Conservation (phyloP, 164 flowering plant genomes). For the Macadamia tetraphylla region DNA sequence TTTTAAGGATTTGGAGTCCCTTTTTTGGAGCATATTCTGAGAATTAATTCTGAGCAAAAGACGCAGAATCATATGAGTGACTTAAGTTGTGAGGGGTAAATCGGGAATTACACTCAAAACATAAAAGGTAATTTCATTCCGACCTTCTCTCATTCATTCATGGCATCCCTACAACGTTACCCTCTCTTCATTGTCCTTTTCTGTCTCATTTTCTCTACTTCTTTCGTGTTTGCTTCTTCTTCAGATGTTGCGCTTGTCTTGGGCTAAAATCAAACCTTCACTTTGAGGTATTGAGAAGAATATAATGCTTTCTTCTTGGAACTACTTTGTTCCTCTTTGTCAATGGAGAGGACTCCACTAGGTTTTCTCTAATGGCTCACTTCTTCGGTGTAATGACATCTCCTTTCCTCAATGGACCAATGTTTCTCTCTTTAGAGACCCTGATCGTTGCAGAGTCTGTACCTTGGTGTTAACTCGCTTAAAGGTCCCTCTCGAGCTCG, state of each 20-base stretch:
- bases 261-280: slow-evolving; percentile 57
- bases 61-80: too few relatives aligned
- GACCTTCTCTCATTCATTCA: slow-evolving; percentile 13
- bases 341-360: slow-evolving; percentile 92
- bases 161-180: slow-evolving; percentile 29
- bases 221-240: slow-evolving; percentile 24
- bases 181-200: slow-evolving; percentile 16
- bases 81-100: too few relatives aligned
- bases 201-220: slow-evolving; percentile 10
- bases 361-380: slow-evolving; percentile 62
- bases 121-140: too few relatives aligned
- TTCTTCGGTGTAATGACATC: slow-evolving; percentile 43
- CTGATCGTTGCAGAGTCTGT: slow-evolving; percentile 59
- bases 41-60: too few relatives aligned
- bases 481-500: slow-evolving; percentile 87
- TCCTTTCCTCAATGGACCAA: slow-evolving; percentile 57
- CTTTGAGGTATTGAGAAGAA: slow-evolving; percentile 59
- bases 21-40: too few relatives aligned
- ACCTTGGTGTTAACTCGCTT: slow-evolving; percentile 64
- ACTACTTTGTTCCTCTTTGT: slow-evolving; percentile 70
- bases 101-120: too few relatives aligned
- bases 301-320: slow-evolving; percentile 75
- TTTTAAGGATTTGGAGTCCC: too few relatives aligned
- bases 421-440: slow-evolving; percentile 50
- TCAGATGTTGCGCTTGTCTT: slow-evolving; percentile 67